Evolutionary conservation across 2,329 filamentous ascomycete genomes (phyloP), one percentile per base, ranked within the genome.

Genomic region (Fonsecaea multimorphosa): DNA sequence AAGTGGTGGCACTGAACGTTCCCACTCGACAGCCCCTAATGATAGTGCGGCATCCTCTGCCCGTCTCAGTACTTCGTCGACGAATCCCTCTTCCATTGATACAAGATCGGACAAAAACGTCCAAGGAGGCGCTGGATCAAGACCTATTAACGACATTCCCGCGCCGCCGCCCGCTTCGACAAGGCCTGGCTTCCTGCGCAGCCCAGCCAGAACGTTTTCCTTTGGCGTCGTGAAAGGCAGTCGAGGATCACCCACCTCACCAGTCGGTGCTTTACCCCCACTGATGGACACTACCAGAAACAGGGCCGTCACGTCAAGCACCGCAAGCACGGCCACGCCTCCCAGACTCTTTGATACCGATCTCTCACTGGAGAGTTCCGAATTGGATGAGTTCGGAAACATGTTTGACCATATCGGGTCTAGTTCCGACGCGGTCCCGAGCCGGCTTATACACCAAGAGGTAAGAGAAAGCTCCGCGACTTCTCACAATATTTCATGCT

Each of bases 81-180:
- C 84, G 7, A 76, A 84, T 44, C 84, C 84, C 40, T 85, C 83
- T 22, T 85, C 83, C n/a, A 77, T 83, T 12, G 84, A 86, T 68
- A 72, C 77, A 7, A 75, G 75, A 11, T 72, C 77, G 52, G 77
- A 80, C 67, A 76, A 79, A 22, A 74, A 77, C 75, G 73, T 72
- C 59, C 77, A 73, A 64, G 46, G 44, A 49, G 73, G 74, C 71
- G 74, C 75, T 63, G 66, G 61, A 36, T 74, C 74, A 49, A 77
- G 74, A 74, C 78, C 74, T 64, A 72, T 77, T 24, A 77, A 80
- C 60, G 78, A 78, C 67, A 76, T 80, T 49, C 76, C 81, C 49
- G 73, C 78, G 49, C 79, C 80, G 27, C 78, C 79, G 12, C 72
- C 80, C 1, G 44, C 60, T 14, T 59, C 60, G 74, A 76, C 55